phyloP scores from a whole-genome alignment of 148 eudicot species.

The Rhododendron molle region DNA sequence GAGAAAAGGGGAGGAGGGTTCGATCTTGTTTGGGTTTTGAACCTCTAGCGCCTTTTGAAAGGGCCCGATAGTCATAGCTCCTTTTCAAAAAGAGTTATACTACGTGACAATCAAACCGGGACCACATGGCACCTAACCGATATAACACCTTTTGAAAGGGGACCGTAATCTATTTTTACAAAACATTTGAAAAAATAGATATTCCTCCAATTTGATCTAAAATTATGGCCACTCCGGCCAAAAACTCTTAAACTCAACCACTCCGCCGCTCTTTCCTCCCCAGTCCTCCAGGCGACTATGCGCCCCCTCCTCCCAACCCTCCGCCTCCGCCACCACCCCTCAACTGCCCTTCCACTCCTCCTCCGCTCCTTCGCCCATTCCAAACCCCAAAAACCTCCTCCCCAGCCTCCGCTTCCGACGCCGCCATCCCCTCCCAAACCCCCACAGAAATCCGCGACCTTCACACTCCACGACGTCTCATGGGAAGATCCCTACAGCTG shows the following conservation, averaged over 20 bases:
- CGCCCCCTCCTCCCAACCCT: conserved; percentile 26
- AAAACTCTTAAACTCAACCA: background rate
- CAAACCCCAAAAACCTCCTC: conserved; percentile 43
- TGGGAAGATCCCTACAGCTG: conserved; percentile 87
- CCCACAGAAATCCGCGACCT: conserved; percentile 53
- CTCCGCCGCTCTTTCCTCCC: background rate
- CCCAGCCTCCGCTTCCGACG: background rate
- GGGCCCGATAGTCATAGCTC: too few species aligned
- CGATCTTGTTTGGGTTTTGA: too few species aligned
- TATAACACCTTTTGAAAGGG: too few species aligned
- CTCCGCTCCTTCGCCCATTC: conserved; percentile 29
- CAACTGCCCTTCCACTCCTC: background rate
- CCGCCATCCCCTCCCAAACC: conserved; percentile 58
- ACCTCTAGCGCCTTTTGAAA: too few species aligned
- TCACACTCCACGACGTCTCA: conserved; percentile 48
- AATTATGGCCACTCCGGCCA: too few species aligned
- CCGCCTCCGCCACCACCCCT: conserved; percentile 13
- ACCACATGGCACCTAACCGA: too few species aligned
- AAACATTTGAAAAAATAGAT: too few species aligned
- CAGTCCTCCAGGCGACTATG: conserved; percentile 23
- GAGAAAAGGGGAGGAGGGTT: too few species aligned
- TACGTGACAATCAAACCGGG: too few species aligned
- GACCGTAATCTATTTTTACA: too few species aligned
- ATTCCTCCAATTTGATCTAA: too few species aligned
- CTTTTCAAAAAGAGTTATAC: too few species aligned